Evolutionary conservation across 163 green algal genomes (phyloP).

Genomic region (Scenedesmus sp.): DNA sequence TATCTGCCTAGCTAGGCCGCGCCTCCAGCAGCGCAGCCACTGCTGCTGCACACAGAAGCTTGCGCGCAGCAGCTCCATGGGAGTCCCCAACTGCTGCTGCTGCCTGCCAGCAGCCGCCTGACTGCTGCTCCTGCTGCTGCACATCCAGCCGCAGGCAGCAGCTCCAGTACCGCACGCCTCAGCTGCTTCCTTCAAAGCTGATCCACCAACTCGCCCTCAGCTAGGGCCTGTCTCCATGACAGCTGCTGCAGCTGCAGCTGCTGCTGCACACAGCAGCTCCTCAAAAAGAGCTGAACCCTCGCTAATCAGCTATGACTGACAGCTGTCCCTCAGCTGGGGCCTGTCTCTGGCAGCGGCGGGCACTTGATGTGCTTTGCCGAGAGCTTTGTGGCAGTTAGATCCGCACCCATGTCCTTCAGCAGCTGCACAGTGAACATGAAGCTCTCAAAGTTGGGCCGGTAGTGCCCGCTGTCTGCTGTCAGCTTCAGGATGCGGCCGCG

Average conservation of each 20-base stretch:
- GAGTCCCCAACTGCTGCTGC: too few species aligned
- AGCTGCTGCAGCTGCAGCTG: background rate
- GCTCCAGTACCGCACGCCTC: too few species aligned
- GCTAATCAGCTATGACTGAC: background rate
- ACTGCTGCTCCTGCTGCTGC: background rate
- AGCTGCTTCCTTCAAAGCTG: too few species aligned
- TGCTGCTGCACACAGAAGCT: too few species aligned
- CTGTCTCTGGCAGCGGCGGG: slow-evolving; percentile 31
- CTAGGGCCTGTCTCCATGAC: background rate
- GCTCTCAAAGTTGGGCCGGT: slow-evolving; percentile 53
- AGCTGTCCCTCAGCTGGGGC: background rate
- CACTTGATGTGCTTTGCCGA: slow-evolving; percentile 55
- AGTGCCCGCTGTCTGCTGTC: slow-evolving; percentile 54
- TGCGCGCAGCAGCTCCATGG: too few species aligned
- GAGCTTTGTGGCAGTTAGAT: slow-evolving; percentile 49
- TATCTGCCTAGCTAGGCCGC: too few species aligned
- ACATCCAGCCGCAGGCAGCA: background rate
- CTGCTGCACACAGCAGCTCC: background rate
- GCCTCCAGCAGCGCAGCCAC: too few species aligned
- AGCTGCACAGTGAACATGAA: slow-evolving; percentile 52
- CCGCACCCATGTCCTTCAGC: slow-evolving; percentile 51
- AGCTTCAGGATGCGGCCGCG: slow-evolving; percentile 50
- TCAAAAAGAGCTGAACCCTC: background rate
- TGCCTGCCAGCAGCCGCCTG: too few species aligned
- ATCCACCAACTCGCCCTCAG: too few species aligned